phyloP scores from a whole-genome alignment of 2,329 filamentous ascomycete species.

The Orbilia javanica region DNA sequence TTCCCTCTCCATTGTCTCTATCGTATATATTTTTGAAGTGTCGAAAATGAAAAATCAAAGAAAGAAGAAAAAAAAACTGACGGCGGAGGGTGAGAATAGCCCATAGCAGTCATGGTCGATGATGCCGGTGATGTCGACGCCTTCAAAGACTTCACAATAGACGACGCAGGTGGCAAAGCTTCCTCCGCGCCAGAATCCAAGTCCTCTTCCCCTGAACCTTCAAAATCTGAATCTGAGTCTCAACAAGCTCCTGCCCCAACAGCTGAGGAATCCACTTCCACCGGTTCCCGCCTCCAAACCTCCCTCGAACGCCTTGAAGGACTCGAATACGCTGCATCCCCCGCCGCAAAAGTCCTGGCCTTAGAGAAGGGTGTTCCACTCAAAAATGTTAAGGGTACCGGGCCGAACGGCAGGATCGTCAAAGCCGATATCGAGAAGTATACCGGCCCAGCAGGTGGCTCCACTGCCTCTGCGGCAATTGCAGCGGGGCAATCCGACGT shows the following conservation, averaged over 20 bases:
- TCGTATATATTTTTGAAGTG: background rate
- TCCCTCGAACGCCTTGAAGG: conserved; percentile 80
- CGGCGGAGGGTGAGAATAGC: conserved; percentile 70
- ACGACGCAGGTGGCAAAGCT: conserved; percentile 83
- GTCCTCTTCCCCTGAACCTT: conserved; percentile 72
- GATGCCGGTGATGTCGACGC: conserved; percentile 87
- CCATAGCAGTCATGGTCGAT: conserved; percentile 94
- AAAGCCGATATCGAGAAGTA: conserved; percentile 94
- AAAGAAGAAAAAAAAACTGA: background rate
- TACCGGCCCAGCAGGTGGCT: conserved; percentile 64
- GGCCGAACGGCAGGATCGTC: conserved; percentile 86
- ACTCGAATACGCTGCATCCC: conserved; percentile 72
- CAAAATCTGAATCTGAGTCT: conserved; percentile 71
- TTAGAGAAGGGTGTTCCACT: conserved; percentile 85
- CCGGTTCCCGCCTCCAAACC: conserved; percentile 79
- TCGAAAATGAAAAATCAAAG: too few species aligned
- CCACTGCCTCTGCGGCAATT: conserved; percentile 67
- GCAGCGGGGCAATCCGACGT: conserved; percentile 78
- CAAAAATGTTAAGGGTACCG: conserved; percentile 84
- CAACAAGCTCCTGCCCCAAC: conserved; percentile 70
- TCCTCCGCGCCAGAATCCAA: conserved; percentile 70
- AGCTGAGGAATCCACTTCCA: conserved; percentile 68
- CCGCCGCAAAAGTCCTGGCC: conserved; percentile 83
- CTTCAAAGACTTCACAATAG: conserved; percentile 87
- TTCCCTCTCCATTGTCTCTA: too few species aligned